Base-by-base conservation (phyloP, 2,329 filamentous ascomycete genomes). In the Curvularia eragrostidis region DNA sequence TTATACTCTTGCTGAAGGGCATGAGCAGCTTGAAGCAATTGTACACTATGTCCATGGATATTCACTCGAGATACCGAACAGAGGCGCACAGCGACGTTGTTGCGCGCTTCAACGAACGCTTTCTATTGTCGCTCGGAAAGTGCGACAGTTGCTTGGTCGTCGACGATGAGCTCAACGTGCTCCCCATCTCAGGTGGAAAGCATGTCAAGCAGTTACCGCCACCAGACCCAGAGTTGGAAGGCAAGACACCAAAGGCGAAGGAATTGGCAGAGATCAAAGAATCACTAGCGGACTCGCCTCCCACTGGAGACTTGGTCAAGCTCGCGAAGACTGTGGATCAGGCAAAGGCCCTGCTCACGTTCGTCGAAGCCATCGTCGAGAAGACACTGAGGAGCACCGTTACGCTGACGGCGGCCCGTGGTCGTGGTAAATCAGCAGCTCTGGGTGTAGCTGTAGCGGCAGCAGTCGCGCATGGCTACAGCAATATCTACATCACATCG, bases 401-500 rank as follows among this genome's bases (percentile, higher is more conserved):
- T 34, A 91, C 95, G 0, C 78, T 99, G 66, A 99, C 95, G 10
- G 95, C 95, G 18, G 94, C 90, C 36, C 88, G 95, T 87, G 95
- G 95, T 77, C 89, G 95, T 70, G 95, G 95, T 79, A 99, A 99
- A 80, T 99, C 95, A 19, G 96, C 95, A 18, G 95, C 95, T 24
- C 85, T 99, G 70, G 95, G 95, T 79, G 89, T 99, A 50, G 93
- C 95, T 3, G 90, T 99, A 42, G 95, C 95, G 3, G 93, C 95
- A 2, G 96, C 96, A 1, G 86, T 99, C 43, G 94, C 95, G 1
- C 91, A 98, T 74, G 95, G 95, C 24, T 99, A 99, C 79, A 97
- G 93, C 82, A 99, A 99, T 77, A 97, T 99, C 70, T 99, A 99
- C 79, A 97, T 99, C 74, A 99, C 95, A 1, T 98, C 94, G 1